Base-by-base conservation (phyloP, 305 asterid genomes). In the Euphrasia arctica region DNA sequence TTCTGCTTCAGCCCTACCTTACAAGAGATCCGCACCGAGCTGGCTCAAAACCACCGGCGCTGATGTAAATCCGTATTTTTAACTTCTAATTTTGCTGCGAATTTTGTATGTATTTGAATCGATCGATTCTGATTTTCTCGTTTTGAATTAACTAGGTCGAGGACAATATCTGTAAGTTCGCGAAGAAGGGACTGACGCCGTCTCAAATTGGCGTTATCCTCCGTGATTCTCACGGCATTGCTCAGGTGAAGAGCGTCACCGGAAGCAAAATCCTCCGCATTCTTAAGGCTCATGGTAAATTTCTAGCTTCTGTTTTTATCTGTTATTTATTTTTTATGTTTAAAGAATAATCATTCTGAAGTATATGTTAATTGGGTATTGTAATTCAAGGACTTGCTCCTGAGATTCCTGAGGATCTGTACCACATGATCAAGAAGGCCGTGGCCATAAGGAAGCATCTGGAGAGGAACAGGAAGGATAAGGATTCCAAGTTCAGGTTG, bases 391-490 rank as follows among this genome's bases (percentile, higher is more conserved):
- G 87, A 34, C 90, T 89, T 61, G 96, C 87, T 2, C 96, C 96
- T 9, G 95, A 89, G 83, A 86, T 89, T 67, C 96, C 96, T 0
- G 96, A 88, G 77, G 95, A 89, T 75, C 76, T 86, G 41, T 89
- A 89, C 66, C 92, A 84, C 72, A 68, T 89, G 81, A 89, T 89
- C 61, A 89, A 89, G 84, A 89, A 85, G 80, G 97, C 95, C 0
- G 95, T 89, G 0, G 93, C 95, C 2, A 83, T 86, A 25, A 74
- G 97, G 83, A 89, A 89, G 83, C 97, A 89, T 75, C 73, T 89
- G 84, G 97, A 86, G 79, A 85, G 97, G 81, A 89, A 87, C 78
- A 82, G 95, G 74, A 89, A 86, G 79, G 95, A 88, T 65, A 88
- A 87, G 69, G 95, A 85, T 54, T 88, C 92, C 9, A 89, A 89